phyloP scores from a whole-genome alignment of 2,329 filamentous ascomycete genomes.

The Triangularia verruculosa region DNA sequence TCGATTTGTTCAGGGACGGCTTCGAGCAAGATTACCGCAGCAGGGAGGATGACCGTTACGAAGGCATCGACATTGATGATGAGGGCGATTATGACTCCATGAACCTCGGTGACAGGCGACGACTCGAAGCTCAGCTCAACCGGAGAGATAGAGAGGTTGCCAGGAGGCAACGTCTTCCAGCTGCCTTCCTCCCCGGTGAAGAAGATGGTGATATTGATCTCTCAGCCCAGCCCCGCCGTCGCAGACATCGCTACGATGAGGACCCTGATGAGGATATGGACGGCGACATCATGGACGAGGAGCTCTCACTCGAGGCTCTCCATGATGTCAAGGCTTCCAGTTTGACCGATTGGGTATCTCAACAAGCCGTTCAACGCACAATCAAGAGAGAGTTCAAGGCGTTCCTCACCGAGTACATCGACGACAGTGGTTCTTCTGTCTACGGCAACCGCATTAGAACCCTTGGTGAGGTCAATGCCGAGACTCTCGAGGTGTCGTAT shows the following conservation, averaged over 20 bases:
- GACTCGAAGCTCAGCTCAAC: conserved; percentile 70
- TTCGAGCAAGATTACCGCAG: conserved; percentile 69
- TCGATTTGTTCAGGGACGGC: conserved; percentile 73
- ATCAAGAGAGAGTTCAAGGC: conserved; percentile 97
- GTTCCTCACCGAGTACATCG: conserved; percentile 93
- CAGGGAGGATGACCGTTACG: conserved; percentile 68
- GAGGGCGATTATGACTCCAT: conserved; percentile 71
- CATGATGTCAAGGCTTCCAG: conserved; percentile 91
- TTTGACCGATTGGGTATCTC: conserved; percentile 91
- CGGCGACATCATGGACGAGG: conserved; percentile 91
- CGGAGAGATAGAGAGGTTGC: conserved; percentile 70
- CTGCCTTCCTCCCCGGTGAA: conserved; percentile 74
- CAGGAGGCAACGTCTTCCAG: conserved; percentile 63
- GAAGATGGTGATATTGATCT: conserved; percentile 83
- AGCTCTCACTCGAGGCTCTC: conserved; percentile 86
- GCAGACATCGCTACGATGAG: conserved; percentile 90
- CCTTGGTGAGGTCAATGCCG: conserved; percentile 94
- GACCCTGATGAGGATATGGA: conserved; percentile 90
- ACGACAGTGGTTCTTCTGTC: conserved; percentile 83
- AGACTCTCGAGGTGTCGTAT: conserved; percentile 94
- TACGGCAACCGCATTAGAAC: conserved; percentile 93
- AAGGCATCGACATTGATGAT: conserved; percentile 71
- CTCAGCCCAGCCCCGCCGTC: conserved; percentile 77
- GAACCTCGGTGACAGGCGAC: conserved; percentile 62
- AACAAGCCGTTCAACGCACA: conserved; percentile 83